These are phyloP conservation scores for Fraxinus velutina DNA, from an alignment of 305 asterid species.

Conservation along the genomic window DNA sequence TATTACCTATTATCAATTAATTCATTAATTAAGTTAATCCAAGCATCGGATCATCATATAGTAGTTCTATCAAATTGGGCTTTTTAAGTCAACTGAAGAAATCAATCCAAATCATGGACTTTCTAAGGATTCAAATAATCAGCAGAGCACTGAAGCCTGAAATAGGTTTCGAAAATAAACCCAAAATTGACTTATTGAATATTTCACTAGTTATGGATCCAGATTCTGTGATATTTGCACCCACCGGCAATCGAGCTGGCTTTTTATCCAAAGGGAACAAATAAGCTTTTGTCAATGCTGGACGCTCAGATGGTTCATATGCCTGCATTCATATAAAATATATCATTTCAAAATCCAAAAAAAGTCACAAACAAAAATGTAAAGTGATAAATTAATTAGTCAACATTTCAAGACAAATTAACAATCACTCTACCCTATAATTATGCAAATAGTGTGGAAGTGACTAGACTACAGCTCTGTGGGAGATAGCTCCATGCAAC, in stretches of 20 bases:
- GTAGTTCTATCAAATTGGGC: not conserved
- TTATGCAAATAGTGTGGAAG: no score
- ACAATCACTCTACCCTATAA: not conserved
- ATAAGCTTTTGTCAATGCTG: conserved; percentile 89
- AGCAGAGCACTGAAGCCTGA: not conserved
- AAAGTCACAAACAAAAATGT: not conserved
- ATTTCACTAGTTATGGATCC: not conserved
- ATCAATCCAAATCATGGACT: not conserved
- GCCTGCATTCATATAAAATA: conserved; percentile 45
- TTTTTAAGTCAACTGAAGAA: not conserved
- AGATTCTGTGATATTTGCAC: conserved; percentile 17
- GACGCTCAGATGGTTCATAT: conserved; percentile 87
- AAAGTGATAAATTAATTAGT: not conserved
- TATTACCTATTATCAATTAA: not conserved
- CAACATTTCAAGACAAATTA: not conserved
- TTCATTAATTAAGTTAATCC: not conserved
- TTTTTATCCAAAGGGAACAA: conserved; percentile 81
- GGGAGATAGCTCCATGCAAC: no score
- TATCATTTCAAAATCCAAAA: not conserved
- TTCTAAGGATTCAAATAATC: not conserved
- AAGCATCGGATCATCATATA: not conserved
- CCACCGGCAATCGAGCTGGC: conserved; percentile 94
- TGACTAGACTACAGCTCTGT: no score
- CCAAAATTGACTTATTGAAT: not conserved
- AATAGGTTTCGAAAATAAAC: not conserved